Percentiles rank a stretch among this genome's conserved stretches.
Evolutionary conservation across 306 rosid genomes (phyloP).

Genomic region (Acacia acuminata): DNA sequence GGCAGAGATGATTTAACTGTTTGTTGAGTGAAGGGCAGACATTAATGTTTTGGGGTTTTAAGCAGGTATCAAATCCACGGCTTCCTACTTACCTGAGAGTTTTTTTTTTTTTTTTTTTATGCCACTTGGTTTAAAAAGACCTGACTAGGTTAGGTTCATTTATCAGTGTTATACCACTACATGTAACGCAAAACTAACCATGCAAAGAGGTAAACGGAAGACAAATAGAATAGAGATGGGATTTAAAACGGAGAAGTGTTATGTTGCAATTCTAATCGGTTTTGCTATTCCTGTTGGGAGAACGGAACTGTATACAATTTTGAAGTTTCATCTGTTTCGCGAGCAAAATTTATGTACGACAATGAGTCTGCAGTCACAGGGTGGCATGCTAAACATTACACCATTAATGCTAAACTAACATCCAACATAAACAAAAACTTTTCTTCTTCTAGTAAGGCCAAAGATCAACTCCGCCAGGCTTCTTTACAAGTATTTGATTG

Average conservation of each 20-base stretch:
- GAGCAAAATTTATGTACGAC: slow-evolving; percentile 17
- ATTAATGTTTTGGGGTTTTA: too few species aligned
- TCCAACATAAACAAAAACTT: slow-evolving; percentile 12
- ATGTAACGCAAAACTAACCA: neutral
- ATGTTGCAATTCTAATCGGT: slow-evolving; percentile 2
- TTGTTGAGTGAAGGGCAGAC: too few species aligned
- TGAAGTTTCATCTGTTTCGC: slow-evolving; percentile 19
- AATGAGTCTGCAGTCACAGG: slow-evolving; percentile 13
- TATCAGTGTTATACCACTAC: neutral
- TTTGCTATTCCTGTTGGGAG: slow-evolving; percentile 20
- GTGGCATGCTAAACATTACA: neutral
- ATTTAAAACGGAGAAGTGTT: too few species aligned
- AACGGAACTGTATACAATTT: slow-evolving; percentile 9
- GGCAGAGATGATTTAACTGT: too few species aligned
- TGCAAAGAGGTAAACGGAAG: too few species aligned
- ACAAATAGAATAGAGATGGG: too few species aligned
- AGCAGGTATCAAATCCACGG: too few species aligned
- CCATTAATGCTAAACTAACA: slow-evolving; percentile 1
- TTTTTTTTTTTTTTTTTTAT: too few species aligned
- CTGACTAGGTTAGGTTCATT: neutral
- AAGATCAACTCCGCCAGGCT: slow-evolving; percentile 60
- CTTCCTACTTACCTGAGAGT: too few species aligned
- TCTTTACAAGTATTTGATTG: slow-evolving; percentile 82
- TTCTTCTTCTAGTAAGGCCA: slow-evolving; percentile 54
- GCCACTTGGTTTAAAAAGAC: too few species aligned